These are phyloP conservation scores for Phaffia tasmanica DNA, from an alignment of 768 basidiomycete species.

Conservation along the genomic window DNA sequence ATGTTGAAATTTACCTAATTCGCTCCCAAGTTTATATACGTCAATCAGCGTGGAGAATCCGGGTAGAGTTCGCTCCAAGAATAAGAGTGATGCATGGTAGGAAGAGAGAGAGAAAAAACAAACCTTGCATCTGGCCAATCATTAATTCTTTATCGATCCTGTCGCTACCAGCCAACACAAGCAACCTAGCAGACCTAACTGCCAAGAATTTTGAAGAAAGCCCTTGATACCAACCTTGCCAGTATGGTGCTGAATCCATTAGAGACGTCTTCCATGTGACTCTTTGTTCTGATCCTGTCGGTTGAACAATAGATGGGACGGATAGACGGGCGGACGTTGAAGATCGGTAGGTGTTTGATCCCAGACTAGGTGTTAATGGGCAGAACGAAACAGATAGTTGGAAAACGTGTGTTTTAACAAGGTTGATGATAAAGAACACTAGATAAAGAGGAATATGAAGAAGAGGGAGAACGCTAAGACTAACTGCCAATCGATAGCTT, in stretches of 20 bases:
- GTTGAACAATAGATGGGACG: not conserved
- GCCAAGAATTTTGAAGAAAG: constrained; percentile 69
- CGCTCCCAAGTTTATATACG: not conserved
- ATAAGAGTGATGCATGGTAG: not conserved
- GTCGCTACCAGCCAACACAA: constrained; percentile 86
- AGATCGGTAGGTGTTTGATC: not conserved
- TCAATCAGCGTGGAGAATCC: not conserved
- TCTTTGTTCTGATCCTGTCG: constrained; percentile 29
- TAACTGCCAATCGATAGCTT: constrained; percentile 93
- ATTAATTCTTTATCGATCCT: constrained; percentile 83
- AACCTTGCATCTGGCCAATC: constrained; percentile 89
- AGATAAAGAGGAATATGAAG: constrained; percentile 26
- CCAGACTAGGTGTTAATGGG: constrained; percentile 63
- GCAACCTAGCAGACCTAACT: constrained; percentile 66
- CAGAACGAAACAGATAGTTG: constrained; percentile 67
- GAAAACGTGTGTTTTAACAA: constrained; percentile 71
- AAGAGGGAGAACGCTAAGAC: constrained; percentile 32
- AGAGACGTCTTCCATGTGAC: constrained; percentile 72
- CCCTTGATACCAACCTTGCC: constrained; percentile 82
- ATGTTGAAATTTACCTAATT: constrained; percentile 73
- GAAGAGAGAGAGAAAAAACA: not conserved
- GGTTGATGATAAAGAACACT: not conserved
- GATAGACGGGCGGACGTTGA: not conserved
- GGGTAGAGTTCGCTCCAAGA: not conserved
- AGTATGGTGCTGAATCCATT: constrained; percentile 72